Base-by-base conservation (phyloP, 2,329 filamentous ascomycete genomes). In the Pezicula radicicola region DNA sequence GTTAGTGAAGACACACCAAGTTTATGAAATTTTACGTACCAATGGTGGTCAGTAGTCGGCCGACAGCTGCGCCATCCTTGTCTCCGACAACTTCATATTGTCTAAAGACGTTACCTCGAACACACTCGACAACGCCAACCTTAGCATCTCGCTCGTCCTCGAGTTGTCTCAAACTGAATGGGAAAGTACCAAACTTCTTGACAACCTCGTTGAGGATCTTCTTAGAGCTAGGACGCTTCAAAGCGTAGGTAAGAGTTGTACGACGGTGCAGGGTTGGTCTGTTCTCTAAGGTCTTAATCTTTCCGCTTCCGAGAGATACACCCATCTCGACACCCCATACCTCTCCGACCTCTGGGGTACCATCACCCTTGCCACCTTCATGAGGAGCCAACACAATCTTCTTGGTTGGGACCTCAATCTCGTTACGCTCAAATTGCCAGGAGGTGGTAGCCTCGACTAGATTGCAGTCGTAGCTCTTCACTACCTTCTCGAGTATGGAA, bases 311-410 rank as follows among this genome's bases (percentile, higher is more conserved):
- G 64, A 94, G 77, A 73, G 89, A 94, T 68, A 99, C 84, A 63
- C 93, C 93, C 69, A 97, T 85, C 80, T 99, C 94, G 50, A 99
- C 90, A 72, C 94, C 94, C 94, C 94, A 99, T 55, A 96, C 92
- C 70, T 99, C 94, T 61, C 90, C 88, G 52, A 96, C 76, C 67
- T 95, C 93, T 52, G 94, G 89, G 52, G 84, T 73, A 66, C 94
- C 94, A 56, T 99, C 94, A 52, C 93, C 93, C 77, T 91, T 95
- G 68, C 88, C 85, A 60, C 90, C 90, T 66, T 97, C 91, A 48
- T 85, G 83, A 33, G 91, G 89, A 21, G 91, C 82, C 52, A 99
- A 78, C 61, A 99, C 94, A 67, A 99, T 96, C 84, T 97, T 97
- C 79, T 88, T 85, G 79, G 88, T 85, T 50, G 43, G 70, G 65